These are phyloP conservation scores for Alternaria atra DNA, from an alignment of 2,329 filamentous ascomycete species.

Conservation along the genomic window DNA sequence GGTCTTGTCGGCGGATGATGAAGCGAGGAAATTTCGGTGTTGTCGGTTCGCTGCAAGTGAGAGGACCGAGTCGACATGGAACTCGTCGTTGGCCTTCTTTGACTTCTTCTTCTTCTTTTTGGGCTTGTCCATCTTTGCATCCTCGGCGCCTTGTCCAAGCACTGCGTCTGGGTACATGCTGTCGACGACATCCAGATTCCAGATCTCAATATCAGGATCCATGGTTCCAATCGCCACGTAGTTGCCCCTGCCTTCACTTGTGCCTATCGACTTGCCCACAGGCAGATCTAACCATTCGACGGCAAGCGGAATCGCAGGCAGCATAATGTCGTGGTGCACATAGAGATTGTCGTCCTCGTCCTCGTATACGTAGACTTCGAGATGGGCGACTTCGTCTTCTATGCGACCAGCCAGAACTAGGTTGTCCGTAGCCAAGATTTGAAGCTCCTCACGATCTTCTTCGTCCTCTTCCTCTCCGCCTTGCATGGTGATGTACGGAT, in stretches of 20 bases:
- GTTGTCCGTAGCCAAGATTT: conserved; percentile 93
- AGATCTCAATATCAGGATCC: conserved; percentile 98
- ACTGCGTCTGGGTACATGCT: conserved; percentile 99
- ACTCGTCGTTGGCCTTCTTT: conserved; percentile 87
- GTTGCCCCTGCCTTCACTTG: conserved; percentile 76
- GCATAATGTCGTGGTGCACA: conserved; percentile 99
- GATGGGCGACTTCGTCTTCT: conserved; percentile 94
- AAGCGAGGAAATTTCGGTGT: conserved; percentile 93
- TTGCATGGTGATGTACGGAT: conserved; percentile 93
- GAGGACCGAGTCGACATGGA: conserved; percentile 93
- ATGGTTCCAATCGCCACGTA: conserved; percentile 96
- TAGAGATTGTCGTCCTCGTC: conserved; percentile 96
- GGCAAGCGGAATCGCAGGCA: conserved; percentile 93
- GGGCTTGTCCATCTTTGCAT: conserved; percentile 65
- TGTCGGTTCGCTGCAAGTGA: conserved; percentile 90
- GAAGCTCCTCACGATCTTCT: conserved; percentile 90
- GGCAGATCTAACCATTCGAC: conserved; percentile 95
- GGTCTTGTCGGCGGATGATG: conserved; percentile 94
- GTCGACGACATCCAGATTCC: conserved; percentile 95
- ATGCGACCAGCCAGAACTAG: conserved; percentile 90
- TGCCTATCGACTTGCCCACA: conserved; percentile 69
- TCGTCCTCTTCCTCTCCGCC: conserved; percentile 75
- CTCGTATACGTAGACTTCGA: conserved; percentile 98
- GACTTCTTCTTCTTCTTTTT: conserved; percentile 91
- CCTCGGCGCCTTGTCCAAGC: conserved; percentile 72